Evolutionary conservation across 2,329 filamentous ascomycete species (phyloP).

Genomic region (Colletotrichum tofieldiae): DNA sequence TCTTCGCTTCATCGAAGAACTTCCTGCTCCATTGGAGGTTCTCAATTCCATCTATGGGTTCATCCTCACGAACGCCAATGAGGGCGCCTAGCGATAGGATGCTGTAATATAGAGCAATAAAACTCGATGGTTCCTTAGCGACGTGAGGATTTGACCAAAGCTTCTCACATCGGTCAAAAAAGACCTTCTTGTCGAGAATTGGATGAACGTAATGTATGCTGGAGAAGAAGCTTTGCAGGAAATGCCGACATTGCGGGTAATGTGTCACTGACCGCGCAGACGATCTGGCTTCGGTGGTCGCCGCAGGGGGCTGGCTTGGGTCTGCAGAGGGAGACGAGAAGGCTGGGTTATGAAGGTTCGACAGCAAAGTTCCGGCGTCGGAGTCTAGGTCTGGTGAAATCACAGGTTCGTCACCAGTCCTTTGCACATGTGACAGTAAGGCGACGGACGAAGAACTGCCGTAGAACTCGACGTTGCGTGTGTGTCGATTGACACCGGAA

Average conservation of each 20-base stretch:
- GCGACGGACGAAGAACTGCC: constrained; percentile 64
- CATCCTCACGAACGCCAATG: constrained; percentile 60
- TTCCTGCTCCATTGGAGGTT: constrained; percentile 64
- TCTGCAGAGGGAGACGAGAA: constrained; percentile 52
- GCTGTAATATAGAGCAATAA: constrained; percentile 63
- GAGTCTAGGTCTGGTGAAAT: constrained; percentile 43
- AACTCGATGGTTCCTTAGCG: constrained; percentile 53
- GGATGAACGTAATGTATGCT: constrained; percentile 65
- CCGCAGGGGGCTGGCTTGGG: constrained; percentile 4
- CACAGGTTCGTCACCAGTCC: constrained; percentile 45
- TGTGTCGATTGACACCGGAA: constrained; percentile 61
- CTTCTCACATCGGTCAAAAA: constrained; percentile 59
- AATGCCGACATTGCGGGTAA: constrained; percentile 60
- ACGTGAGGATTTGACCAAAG: constrained; percentile 54
- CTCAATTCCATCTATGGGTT: constrained; percentile 58
- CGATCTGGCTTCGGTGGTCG: constrained; percentile 12
- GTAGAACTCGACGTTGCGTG: constrained; percentile 63
- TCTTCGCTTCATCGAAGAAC: constrained; percentile 60
- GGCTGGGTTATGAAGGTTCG: constrained; percentile 61
- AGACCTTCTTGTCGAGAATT: constrained; percentile 62
- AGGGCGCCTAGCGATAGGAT: constrained; percentile 63
- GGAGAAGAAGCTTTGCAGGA: constrained; percentile 64
- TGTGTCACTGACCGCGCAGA: constrained; percentile 47
- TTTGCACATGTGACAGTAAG: constrained; percentile 59
- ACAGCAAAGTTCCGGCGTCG: constrained; percentile 57